Percentiles rank a stretch among this genome's conserved stretches.
These are phyloP conservation scores for Spongospora subterranea DNA, from an alignment of 208 protist genomes.

Conservation along the genomic window DNA sequence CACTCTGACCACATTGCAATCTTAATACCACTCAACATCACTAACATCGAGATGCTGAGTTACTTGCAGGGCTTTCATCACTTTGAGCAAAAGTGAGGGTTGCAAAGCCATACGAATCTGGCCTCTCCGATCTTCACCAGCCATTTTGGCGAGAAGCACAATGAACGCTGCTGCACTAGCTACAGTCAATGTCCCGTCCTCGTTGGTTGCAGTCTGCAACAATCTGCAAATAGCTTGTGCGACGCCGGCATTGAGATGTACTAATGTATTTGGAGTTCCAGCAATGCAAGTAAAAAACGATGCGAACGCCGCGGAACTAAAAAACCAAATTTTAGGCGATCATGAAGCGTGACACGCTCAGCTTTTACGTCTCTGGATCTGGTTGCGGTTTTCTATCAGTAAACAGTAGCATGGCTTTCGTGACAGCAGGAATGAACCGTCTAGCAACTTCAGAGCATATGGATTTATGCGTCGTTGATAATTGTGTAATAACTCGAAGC, in stretches of 20 bases:
- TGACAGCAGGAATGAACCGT: background rate
- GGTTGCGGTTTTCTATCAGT: conserved; percentile 45
- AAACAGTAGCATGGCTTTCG: background rate
- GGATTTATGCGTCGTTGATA: background rate
- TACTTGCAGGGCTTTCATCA: background rate
- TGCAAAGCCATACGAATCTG: background rate
- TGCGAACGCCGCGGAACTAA: background rate
- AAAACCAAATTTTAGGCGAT: background rate
- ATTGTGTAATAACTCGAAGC: background rate
- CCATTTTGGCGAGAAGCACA: conserved; percentile 41
- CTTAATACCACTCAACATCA: background rate
- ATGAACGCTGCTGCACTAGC: conserved; percentile 14
- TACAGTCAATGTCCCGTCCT: conserved; percentile 52
- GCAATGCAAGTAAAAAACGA: background rate
- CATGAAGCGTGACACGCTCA: background rate
- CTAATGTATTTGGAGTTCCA: background rate
- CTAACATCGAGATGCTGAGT: background rate
- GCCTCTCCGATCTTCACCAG: conserved; percentile 17
- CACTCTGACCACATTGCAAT: background rate
- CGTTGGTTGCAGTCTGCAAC: conserved; percentile 31
- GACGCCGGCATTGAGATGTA: background rate
- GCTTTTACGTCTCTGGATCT: conserved; percentile 14
- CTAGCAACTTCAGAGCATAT: background rate
- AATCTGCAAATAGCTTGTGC: conserved; percentile 9
- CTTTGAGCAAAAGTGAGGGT: background rate